Evolutionary conservation across 441 rosid species (phyloP).

Genomic region (Pelargonium cotyledonis): DNA sequence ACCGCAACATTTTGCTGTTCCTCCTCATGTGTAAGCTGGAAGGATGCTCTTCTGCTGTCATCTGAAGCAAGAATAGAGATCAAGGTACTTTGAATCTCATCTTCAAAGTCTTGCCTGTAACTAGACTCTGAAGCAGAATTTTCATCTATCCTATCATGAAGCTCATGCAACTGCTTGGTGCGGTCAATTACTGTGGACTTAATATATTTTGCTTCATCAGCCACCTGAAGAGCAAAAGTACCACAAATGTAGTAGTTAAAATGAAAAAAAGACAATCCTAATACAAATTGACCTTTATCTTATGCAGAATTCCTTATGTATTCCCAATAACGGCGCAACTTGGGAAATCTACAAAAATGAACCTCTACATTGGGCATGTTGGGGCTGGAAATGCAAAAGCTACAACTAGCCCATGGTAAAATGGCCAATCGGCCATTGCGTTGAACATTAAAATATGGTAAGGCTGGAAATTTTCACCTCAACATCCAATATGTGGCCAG

Average conservation of each 20-base stretch:
- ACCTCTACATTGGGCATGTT: not conserved
- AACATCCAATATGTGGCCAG: conserved; percentile 1
- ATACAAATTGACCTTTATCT: not conserved
- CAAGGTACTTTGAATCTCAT: conserved; percentile 63
- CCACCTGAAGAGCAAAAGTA: conserved; percentile 35
- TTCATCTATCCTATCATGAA: conserved; percentile 58
- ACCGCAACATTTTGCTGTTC: conserved; percentile 88
- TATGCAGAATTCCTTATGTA: not conserved
- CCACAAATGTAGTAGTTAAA: not conserved
- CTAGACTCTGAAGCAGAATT: conserved; percentile 45
- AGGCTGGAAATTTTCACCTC: not conserved
- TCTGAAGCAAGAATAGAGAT: conserved; percentile 65
- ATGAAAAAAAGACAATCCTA: not conserved
- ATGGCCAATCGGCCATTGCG: not conserved
- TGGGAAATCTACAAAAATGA: not conserved
- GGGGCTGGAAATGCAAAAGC: not conserved
- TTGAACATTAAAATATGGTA: not conserved
- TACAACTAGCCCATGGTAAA: not conserved
- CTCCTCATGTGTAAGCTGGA: conserved; percentile 71
- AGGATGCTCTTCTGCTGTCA: conserved; percentile 69
- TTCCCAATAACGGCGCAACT: not conserved
- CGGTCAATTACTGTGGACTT: conserved; percentile 66
- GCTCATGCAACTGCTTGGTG: conserved; percentile 61
- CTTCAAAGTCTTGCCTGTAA: conserved; percentile 68
- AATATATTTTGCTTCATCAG: conserved; percentile 81